Conservation (phyloP, 106 monocot genomes). For the Acanthochlamys bracteata region DNA sequence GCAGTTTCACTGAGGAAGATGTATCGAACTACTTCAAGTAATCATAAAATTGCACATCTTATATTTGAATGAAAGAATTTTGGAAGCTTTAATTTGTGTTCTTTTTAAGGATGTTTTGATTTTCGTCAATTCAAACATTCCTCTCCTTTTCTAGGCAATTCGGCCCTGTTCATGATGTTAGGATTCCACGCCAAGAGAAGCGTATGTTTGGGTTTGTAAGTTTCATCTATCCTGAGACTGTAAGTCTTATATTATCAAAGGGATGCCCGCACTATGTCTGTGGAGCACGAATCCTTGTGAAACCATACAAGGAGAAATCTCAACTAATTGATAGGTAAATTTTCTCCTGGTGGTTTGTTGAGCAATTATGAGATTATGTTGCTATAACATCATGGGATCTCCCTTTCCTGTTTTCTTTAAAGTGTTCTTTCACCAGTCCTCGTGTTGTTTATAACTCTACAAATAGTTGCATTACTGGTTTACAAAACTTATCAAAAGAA, state of each 20-base stretch:
- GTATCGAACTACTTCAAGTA: slow-evolving; percentile 76
- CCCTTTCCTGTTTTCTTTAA: background rate
- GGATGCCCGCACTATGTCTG: slow-evolving; percentile 63
- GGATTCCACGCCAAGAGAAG: slow-evolving; percentile 68
- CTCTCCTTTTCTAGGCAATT: slow-evolving; percentile 29
- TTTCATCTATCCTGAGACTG: slow-evolving; percentile 62
- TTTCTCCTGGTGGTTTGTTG: background rate
- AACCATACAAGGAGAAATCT: slow-evolving; percentile 72
- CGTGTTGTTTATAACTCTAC: too few relatives aligned
- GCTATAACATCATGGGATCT: too few relatives aligned
- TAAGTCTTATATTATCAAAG: slow-evolving; percentile 34
- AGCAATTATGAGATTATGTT: background rate
- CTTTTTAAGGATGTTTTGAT: too few relatives aligned
- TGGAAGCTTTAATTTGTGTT: too few relatives aligned
- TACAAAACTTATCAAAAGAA: too few relatives aligned
- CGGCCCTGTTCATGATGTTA: slow-evolving; percentile 72
- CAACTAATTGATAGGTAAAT: slow-evolving; percentile 40
- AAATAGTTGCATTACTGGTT: too few relatives aligned
- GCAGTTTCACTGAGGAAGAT: slow-evolving; percentile 72
- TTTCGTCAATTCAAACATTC: background rate
- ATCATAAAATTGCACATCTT: background rate
- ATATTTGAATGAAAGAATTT: background rate
- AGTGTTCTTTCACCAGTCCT: background rate
- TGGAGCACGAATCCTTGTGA: slow-evolving; percentile 65
- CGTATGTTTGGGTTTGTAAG: slow-evolving; percentile 96